Evolutionary conservation across 2,329 filamentous ascomycete genomes (phyloP), one percentile per base, ranked within the genome.

Genomic region (Coniochaeta sp.): DNA sequence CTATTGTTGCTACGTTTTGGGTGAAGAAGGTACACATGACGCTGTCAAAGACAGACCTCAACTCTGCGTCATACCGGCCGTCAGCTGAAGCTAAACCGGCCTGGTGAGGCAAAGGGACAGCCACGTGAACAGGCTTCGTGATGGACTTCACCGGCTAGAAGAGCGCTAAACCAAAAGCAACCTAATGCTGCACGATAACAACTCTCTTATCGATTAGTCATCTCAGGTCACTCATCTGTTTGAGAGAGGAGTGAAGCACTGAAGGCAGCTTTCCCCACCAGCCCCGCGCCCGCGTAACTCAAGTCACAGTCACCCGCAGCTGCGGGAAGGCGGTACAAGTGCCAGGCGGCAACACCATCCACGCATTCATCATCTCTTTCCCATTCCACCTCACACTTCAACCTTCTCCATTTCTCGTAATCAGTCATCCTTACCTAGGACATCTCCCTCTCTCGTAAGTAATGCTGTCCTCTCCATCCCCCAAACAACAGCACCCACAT

Each of bases 351-450:
- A 31, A 31, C 45, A 48, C 26, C 45, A 48, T 28, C 28, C 45
- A 31, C 45, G 45, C 45, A 48, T 48, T 48, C 45, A 48, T 48
- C 45, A 48, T 48, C 45, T 48, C 45, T 48, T 20, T 31, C 28
- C 26, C 28, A 18, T 48, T 30, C n/a, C 27, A 48, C 45, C 16
- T 48, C 30, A 32, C 30, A 9, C 45, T 31, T 22, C 14, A 9
- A 48, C 45, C 14, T 42, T 42, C 38, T 5, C 12, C 14, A 18
- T 3, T 22, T n/a, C n/a, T n/a, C n/a, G n/a, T n/a, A n/a, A 48
- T 30, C 24, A 20, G 18, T 31, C 28, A 48, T 46, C 33, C 3
- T 26, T 12, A 42, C 30, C 27, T 20, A 18, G 10, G 45, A 18
- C 42, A 22, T 20, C 18, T 14, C 28, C n/a, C n/a, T 31, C 13